These are phyloP conservation scores for Hirschfeldia incana DNA, from an alignment of 345 rosid species.

Conservation along the genomic window DNA sequence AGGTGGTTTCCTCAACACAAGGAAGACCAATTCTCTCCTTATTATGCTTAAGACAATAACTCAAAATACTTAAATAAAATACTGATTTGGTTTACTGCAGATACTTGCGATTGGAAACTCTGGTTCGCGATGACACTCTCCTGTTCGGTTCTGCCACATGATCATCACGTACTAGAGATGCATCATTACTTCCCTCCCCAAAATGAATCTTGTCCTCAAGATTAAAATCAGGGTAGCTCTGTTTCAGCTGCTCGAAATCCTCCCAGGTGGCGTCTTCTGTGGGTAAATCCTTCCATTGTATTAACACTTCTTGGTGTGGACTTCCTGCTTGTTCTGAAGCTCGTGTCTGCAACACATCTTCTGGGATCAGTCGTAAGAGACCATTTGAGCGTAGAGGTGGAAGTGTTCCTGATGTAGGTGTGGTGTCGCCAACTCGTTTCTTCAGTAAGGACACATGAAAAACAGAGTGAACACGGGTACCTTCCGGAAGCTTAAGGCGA, in stretches of 20 bases:
- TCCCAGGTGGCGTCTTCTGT: too few species aligned
- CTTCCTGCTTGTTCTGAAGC: background rate
- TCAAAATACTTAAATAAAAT: background rate
- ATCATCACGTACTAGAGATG: background rate
- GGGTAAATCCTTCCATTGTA: too few species aligned
- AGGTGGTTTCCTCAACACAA: background rate
- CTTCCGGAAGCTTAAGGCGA: background rate
- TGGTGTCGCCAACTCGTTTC: background rate
- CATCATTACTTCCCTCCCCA: background rate
- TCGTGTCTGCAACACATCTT: background rate
- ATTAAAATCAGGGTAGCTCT: too few species aligned
- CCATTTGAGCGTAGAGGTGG: background rate
- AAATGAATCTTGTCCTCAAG: too few species aligned
- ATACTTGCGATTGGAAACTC: background rate
- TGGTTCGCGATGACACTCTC: background rate
- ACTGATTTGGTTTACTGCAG: background rate
- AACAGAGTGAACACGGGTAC: background rate
- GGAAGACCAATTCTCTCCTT: background rate
- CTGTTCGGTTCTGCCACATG: background rate
- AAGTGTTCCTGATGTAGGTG: background rate
- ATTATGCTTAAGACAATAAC: background rate
- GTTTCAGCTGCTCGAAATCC: too few species aligned
- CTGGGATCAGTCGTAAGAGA: background rate
- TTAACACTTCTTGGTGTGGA: too few species aligned
- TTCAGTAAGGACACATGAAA: background rate